Evolutionary conservation across 176 grass and related monocot genomes (phyloP).

Genomic region (Raddia distichophylla): DNA sequence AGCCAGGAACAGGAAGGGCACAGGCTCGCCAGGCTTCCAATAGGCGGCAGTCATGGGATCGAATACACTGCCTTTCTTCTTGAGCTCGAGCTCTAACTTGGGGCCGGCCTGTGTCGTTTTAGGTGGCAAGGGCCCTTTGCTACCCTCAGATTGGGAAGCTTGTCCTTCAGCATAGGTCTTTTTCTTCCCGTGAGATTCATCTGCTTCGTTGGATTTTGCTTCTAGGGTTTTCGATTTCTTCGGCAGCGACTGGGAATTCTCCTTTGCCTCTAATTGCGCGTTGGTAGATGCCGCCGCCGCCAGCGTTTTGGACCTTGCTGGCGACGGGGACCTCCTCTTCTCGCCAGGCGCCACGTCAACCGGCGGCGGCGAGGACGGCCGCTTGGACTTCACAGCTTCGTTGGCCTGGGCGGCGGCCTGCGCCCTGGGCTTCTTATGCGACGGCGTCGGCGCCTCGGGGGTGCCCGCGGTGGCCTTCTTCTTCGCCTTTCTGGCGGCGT

Average conservation of each 20-base stretch:
- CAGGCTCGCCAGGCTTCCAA: conserved; percentile 76
- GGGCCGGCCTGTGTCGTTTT: conserved; percentile 41
- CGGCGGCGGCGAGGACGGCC: conserved; percentile 38
- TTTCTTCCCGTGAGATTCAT: conserved; percentile 11
- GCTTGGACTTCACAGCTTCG: conserved; percentile 42
- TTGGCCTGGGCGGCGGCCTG: conserved; percentile 19
- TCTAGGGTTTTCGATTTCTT: conserved; percentile 65
- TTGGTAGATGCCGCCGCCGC: not conserved
- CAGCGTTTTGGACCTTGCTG: conserved; percentile 38
- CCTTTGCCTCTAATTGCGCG: conserved; percentile 31
- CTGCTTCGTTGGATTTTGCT: conserved; percentile 46
- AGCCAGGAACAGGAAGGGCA: conserved; percentile 89
- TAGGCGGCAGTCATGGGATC: conserved; percentile 70
- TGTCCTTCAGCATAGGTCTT: conserved; percentile 31
- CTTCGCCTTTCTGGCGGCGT: conserved; percentile 54
- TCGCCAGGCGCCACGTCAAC: not conserved
- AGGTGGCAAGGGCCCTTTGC: conserved; percentile 12
- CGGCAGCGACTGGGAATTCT: conserved; percentile 37
- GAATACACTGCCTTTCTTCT: conserved; percentile 78
- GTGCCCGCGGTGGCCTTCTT: conserved; percentile 3
- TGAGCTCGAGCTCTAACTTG: conserved; percentile 55
- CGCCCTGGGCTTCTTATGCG: conserved; percentile 63
- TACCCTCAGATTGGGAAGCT: conserved; percentile 34
- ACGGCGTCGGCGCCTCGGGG: conserved; percentile 30
- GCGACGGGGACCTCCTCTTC: conserved; percentile 40